Evolutionary conservation across 2,329 filamentous ascomycete genomes (phyloP).

Genomic region (Pleomassaria siparia): DNA sequence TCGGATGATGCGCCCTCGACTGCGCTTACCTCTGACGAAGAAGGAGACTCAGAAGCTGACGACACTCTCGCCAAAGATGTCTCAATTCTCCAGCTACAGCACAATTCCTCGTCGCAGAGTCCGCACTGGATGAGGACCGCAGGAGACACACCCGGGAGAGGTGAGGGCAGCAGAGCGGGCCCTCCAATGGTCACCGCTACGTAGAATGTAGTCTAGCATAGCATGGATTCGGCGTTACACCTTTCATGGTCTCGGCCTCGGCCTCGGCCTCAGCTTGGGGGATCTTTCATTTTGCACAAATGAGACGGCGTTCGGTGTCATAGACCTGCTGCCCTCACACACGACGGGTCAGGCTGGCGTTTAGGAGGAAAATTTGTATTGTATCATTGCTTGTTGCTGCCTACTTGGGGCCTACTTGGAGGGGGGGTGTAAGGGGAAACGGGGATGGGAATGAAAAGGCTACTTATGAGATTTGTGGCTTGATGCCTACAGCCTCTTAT

Average conservation of each 20-base stretch:
- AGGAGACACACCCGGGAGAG: background rate
- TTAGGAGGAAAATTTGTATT: background rate
- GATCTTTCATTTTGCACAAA: background rate
- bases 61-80: background rate
- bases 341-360: background rate
- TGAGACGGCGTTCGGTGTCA: background rate
- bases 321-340: constrained; percentile 1
- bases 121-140: constrained; percentile 11
- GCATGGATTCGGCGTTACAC: no score
- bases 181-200: constrained; percentile 7
- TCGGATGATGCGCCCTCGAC: constrained; percentile 27
- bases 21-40: constrained; percentile 24
- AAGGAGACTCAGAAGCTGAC: constrained; percentile 12
- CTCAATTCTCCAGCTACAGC: background rate
- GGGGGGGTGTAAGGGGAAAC: no score
- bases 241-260: no score
- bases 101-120: background rate
- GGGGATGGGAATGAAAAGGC: no score
- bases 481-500: no score
- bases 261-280: background rate
- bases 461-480: no score
- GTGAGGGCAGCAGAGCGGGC: background rate
- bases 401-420: no score
- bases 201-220: background rate
- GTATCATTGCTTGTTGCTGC: background rate